These are phyloP conservation scores for Lichtheimia corymbifera DNA, from an alignment of 371 early-diverging fungal species.

Conservation along the genomic window DNA sequence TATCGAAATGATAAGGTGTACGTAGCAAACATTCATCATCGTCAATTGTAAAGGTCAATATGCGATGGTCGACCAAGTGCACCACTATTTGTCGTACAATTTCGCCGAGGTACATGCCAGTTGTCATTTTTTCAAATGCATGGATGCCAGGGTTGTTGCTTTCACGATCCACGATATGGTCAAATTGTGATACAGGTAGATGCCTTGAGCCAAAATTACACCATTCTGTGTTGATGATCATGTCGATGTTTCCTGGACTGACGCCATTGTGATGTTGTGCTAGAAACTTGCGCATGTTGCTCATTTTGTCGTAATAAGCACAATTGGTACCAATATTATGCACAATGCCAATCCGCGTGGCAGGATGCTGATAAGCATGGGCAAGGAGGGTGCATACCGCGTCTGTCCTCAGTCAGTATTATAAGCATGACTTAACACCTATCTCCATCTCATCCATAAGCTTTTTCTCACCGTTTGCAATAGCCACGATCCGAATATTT, in stretches of 20 bases:
- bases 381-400: slow-evolving; percentile 91
- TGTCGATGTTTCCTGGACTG: slow-evolving; percentile 52
- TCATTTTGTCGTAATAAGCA: slow-evolving; percentile 68
- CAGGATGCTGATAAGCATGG: slow-evolving; percentile 85
- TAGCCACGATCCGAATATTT: slow-evolving; percentile 46
- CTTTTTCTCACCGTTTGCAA: slow-evolving; percentile 44
- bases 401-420: slow-evolving; percentile 55
- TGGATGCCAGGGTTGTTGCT: slow-evolving; percentile 77
- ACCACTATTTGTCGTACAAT: slow-evolving; percentile 77
- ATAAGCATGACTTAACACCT: neutral
- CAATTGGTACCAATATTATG: slow-evolving; percentile 96
- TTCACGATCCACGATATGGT: slow-evolving; percentile 72
- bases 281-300: slow-evolving; percentile 34
- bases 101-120: slow-evolving; percentile 94
- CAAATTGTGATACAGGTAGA: slow-evolving; percentile 82
- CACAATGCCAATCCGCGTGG: slow-evolving; percentile 87
- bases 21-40: slow-evolving; percentile 38
- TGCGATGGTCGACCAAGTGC: slow-evolving; percentile 69
- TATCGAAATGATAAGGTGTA: slow-evolving; percentile 75
- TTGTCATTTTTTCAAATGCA: slow-evolving; percentile 90
- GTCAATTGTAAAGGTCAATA: slow-evolving; percentile 61
- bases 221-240: slow-evolving; percentile 92
- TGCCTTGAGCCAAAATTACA: slow-evolving; percentile 70
- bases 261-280: slow-evolving; percentile 25
- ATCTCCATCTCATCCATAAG: neutral